Base-by-base conservation (phyloP, 345 rosid species). In the Heritiera fomes region DNA sequence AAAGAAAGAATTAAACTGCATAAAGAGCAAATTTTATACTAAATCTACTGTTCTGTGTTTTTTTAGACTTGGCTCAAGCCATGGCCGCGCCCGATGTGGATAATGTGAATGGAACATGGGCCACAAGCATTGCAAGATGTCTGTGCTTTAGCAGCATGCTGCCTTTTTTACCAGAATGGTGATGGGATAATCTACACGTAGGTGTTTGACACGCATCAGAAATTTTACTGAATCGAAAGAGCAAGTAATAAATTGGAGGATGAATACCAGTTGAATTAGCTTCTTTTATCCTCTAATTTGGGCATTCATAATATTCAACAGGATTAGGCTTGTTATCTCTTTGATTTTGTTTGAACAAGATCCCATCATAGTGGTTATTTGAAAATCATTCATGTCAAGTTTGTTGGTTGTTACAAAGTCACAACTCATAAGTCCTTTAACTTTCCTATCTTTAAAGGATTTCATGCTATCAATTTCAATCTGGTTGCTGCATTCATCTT, bases 91-190 rank as follows among this genome's bases (percentile, higher is more conserved):
- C 92, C 0, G 92, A 90, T 80, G 81, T 88, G 75, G 93, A 91
- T 62, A 82, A 90, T 40, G 84, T 86, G 5, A 61, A 84, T 70
- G 93, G 95, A 17, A 88, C 95, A 77, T 82, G 85, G 91, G 89
- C 18, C 95, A 85, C 75, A 81, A 81, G 58, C 86, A 91, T 73
- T 46, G 78, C 6, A 85, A 89, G 47, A 74, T 86, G 88, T 88
- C 88, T 81, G 91, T 91, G 64, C 91, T 91, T 84, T 93, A 90
- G 77, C 92, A 91, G 52, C 93, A 91, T 46, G 88, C 76, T 0
- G 83, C 92, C 69, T 91, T 91, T 82, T 91, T 90, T 91, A 91
- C 67, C 88, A 74, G 59, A 86, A 91, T 30, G 81, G 82, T 70
- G 88, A 90, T 75, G 93, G 93, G 55, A 86, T 90, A 49, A 86